Base-by-base conservation (phyloP, 352 stramenopile species). In the Thraustochytrium striatum region DNA sequence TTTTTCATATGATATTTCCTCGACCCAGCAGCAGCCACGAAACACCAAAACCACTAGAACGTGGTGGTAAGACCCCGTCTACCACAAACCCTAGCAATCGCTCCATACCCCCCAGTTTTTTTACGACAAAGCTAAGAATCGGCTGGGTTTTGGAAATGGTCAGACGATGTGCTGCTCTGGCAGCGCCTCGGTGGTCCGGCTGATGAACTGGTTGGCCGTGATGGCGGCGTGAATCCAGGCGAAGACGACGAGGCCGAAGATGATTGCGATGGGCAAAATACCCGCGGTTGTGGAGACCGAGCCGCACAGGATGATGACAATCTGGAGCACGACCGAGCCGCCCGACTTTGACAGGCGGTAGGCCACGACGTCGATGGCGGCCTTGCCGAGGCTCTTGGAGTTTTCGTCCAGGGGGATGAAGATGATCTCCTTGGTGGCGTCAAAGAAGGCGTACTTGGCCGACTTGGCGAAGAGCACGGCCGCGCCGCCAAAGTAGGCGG, bases 381-480 rank as follows among this genome's bases (percentile, higher is more conserved):
- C 89, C 81, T 94, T 94, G 32, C 89, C 89, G 78, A 93, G 92
- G 38, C 88, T 93, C 81, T 91, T 91, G 32, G 87, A 87, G 32
- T 92, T 87, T 59, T 88, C 82, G 72, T 94, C 88, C 2, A 94
- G 83, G 25, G 88, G 88, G 79, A 94, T 94, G 83, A 92, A 94
- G 3, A 88, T 89, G 87, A 93, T 94, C 85, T 94, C 88, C 81
- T 94, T 93, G 84, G 87, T 92, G 7, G 90, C 88, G 82, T 94
- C 88, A 69, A 93, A 93, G 25, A 94, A 82, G 5, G 85, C 85
- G 79, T 94, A 94, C 83, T 93, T 93, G 38, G 85, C 68, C 25
- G 85, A 88, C 83, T 95, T 95, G 41, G 84, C 89, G 21, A 93
- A 80, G 87, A 94, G 92, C 0, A 95, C 83, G n/a, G 91, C 89